phyloP scores from a whole-genome alignment of 441 rosid species.

The Biscutella laevigata region DNA sequence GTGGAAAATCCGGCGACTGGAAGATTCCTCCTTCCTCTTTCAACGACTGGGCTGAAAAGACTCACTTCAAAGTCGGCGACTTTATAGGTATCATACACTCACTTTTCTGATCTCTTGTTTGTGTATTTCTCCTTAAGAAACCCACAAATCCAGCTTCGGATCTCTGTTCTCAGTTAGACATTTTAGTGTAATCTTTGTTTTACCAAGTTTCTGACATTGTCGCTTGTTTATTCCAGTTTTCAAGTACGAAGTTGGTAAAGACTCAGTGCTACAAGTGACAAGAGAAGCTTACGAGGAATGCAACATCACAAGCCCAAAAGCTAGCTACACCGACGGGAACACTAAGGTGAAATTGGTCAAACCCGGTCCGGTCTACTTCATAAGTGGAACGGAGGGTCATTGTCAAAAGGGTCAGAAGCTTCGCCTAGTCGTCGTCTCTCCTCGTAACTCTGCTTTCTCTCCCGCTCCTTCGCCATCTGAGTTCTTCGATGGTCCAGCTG shows the following conservation, averaged over 20 bases:
- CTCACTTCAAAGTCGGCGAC: constrained; percentile 72
- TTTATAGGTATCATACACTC: constrained; percentile 42
- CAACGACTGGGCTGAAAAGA: constrained; percentile 56
- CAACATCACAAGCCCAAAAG: constrained; percentile 51
- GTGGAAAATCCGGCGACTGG: constrained; percentile 71
- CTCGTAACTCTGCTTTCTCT: constrained; percentile 38
- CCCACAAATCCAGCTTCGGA: background rate
- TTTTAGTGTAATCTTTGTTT: background rate
- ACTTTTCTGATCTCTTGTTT: background rate
- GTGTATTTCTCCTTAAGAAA: background rate
- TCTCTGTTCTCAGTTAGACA: background rate
- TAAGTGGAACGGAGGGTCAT: constrained; percentile 74
- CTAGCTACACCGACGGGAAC: constrained; percentile 56
- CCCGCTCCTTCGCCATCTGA: constrained; percentile 88
- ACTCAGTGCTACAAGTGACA: constrained; percentile 70
- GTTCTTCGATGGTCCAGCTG: constrained; percentile 42
- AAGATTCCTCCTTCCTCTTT: constrained; percentile 66
- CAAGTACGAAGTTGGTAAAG: constrained; percentile 57
- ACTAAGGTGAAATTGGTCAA: constrained; percentile 53
- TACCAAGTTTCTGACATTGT: constrained; percentile 16
- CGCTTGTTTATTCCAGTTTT: background rate
- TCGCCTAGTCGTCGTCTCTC: constrained; percentile 45
- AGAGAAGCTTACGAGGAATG: constrained; percentile 55
- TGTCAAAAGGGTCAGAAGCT: constrained; percentile 84
- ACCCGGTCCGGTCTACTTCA: constrained; percentile 65